phyloP scores from a whole-genome alignment of 176 grass and related monocot species.

The Zoysia japonica region DNA sequence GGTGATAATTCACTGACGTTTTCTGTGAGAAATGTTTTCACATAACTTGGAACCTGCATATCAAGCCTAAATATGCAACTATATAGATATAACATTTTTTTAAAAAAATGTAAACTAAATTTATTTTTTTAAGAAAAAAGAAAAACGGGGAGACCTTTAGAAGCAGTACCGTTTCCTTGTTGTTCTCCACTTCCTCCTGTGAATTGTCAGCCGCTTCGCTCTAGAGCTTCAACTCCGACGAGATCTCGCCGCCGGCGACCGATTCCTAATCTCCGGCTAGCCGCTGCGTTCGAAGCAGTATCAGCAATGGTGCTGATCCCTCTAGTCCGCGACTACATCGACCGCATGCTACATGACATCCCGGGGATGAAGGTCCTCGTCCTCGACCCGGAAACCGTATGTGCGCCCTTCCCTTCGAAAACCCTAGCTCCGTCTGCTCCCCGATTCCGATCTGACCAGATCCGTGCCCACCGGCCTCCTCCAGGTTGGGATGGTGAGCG shows the following conservation, averaged over 20 bases:
- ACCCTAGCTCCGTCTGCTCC: conserved; percentile 15
- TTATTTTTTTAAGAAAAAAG: no score
- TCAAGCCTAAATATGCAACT: no score
- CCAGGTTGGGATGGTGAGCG: conserved; percentile 93
- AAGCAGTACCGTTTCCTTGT: no score
- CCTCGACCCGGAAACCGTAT: conserved; percentile 78
- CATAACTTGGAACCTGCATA: no score
- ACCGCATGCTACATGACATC: conserved; percentile 94
- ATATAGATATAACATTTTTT: no score
- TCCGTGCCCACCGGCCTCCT: conserved; percentile 1
- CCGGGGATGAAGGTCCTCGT: conserved; percentile 94
- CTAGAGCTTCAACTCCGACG: neutral
- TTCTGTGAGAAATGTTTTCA: no score
- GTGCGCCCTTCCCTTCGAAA: conserved; percentile 5
- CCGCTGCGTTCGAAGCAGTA: no score
- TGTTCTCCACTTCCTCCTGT: no score
- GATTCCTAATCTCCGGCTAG: neutral
- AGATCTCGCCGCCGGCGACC: conserved; percentile 26
- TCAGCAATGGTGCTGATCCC: conserved; percentile 69
- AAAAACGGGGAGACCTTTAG: no score
- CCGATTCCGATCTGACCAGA: conserved; percentile 13
- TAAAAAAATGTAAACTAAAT: no score
- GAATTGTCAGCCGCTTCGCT: neutral
- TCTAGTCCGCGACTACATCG: conserved; percentile 87
- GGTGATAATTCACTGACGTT: no score